Percentiles rank a stretch among this genome's conserved stretches.
Evolutionary conservation across 352 stramenopile genomes (phyloP).

Genomic region (Thraustochytrium sp.): DNA sequence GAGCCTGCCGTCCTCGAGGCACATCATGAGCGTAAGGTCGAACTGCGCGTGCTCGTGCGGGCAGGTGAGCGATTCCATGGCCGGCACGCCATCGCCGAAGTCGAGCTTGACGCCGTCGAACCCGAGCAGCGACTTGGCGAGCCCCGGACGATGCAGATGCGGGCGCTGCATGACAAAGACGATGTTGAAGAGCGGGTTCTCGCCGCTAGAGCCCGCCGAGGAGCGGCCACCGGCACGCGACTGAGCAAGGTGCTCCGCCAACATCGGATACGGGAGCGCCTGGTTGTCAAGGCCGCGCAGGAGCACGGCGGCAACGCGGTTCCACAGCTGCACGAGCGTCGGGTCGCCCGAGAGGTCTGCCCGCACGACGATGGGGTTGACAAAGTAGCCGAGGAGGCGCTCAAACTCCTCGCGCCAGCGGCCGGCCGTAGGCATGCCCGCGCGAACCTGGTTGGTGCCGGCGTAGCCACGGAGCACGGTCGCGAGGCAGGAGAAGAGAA

Average conservation of each 20-base stretch:
- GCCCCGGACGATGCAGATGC: neutral
- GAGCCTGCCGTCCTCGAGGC: neutral
- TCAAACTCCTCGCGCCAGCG: conserved; percentile 39
- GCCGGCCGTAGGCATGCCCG: conserved; percentile 46
- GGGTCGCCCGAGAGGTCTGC: conserved; percentile 38
- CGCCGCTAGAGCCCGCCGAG: neutral
- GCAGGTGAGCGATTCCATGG: neutral
- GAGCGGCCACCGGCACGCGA: conserved; percentile 10
- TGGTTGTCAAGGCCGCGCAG: conserved; percentile 47
- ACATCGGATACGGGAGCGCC: conserved; percentile 44
- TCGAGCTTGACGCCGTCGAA: conserved; percentile 27
- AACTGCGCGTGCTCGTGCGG: conserved; percentile 33
- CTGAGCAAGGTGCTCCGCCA: conserved; percentile 39
- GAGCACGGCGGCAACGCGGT: conserved; percentile 41
- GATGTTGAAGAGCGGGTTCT: conserved; percentile 32
- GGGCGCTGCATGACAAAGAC: conserved; percentile 23
- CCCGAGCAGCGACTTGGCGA: conserved; percentile 7
- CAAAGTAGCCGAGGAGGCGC: conserved; percentile 47
- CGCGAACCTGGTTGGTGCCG: conserved; percentile 38
- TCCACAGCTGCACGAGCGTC: conserved; percentile 41
- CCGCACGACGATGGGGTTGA: conserved; percentile 45
- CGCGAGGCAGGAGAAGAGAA: conserved; percentile 43
- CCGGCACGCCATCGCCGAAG: neutral
- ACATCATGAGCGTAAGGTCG: conserved; percentile 32
- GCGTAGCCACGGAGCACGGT: conserved; percentile 32